A percentile compares a stretch with the other conserved stretches of the same genome.
phyloP scores from a whole-genome alignment of 2,329 filamentous ascomycete species.

The Talaromyces sp. region DNA sequence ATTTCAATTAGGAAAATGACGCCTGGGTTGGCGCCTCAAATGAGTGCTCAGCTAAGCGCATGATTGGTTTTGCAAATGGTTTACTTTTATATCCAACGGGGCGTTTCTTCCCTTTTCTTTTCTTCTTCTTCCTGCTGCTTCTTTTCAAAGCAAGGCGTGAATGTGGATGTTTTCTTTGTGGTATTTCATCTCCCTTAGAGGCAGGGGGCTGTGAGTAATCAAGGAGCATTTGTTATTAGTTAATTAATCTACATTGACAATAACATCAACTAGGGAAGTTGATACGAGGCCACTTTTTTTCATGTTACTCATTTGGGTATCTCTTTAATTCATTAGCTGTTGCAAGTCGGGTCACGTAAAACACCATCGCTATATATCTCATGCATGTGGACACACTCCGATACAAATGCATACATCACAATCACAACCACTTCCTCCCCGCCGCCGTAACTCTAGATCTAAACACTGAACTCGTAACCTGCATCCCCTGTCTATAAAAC shows the following conservation, averaged over 20 bases:
- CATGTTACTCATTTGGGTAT: background rate
- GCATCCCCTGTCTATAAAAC: constrained; percentile 83
- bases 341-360: background rate
- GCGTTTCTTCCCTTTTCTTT: background rate
- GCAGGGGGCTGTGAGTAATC: background rate
- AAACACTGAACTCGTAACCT: constrained; percentile 83
- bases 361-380: background rate
- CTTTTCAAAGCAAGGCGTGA: background rate
- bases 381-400: background rate
- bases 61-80: background rate
- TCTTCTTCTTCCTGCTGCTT: background rate
- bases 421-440: constrained; percentile 83
- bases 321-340: background rate
- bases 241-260: background rate
- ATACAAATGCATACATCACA: background rate
- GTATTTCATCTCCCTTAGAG: background rate
- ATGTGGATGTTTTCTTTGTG: background rate
- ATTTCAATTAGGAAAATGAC: constrained; percentile 38
- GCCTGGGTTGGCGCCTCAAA: constrained; percentile 40
- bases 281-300: background rate
- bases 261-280: background rate
- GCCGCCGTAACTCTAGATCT: constrained; percentile 75
- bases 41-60: constrained; percentile 18
- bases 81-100: background rate
- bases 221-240: background rate